Base-by-base conservation (phyloP, 1,139 yeast species). In the Citeromyces hawaiiensis region DNA sequence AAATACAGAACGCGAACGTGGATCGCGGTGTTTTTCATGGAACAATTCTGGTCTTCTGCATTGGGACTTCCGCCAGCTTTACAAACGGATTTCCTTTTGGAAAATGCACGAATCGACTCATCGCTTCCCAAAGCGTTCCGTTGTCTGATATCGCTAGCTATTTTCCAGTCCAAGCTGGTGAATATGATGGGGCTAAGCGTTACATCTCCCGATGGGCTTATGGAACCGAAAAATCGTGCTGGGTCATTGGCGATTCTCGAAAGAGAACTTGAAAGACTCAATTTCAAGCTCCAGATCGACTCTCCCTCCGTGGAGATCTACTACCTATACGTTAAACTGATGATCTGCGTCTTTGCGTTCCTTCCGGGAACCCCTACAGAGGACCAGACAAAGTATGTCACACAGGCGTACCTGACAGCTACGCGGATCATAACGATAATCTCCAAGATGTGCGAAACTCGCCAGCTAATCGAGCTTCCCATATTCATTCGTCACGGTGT, bases 1-100 rank as follows among this genome's bases (percentile, higher is more conserved):
- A 79, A 79, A 54, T 88, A 96, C 96, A 70, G 97, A 56, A 86
- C 96, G 1, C 67, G 96, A 47, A 76, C 95, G 1, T 88, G 96
- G 96, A 63, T 86, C 30, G 87, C 93, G 0, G 80, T 85, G 3
- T 88, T 83, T 56, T 82, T 87, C 53, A 71, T 85, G 42, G 96
- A 87, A 54, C 94, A 86, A 48, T 83, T 87, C 52, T 85, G 95
- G 94, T 81, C 94, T 11, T 83, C 94, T 13, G 76, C 79, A 36
- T 61, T 87, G 41, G 96, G 96, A 1, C 63, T 88, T 39, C 96
- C 96, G 1, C 91, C 96, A 1, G 78, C 86, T 9, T 72, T 85
- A 46, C 82, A 86, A 30, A 82, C 93, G 0, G 96, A 88, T 56
- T 85, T 80, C 53, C 61, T 87, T 38, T 64, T 87, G 34, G 95